Percentiles rank a stretch among this genome's conserved stretches.
These are phyloP conservation scores for Litsea cubeba DNA, from an alignment of 164 flowering plant species.

Conservation along the genomic window DNA sequence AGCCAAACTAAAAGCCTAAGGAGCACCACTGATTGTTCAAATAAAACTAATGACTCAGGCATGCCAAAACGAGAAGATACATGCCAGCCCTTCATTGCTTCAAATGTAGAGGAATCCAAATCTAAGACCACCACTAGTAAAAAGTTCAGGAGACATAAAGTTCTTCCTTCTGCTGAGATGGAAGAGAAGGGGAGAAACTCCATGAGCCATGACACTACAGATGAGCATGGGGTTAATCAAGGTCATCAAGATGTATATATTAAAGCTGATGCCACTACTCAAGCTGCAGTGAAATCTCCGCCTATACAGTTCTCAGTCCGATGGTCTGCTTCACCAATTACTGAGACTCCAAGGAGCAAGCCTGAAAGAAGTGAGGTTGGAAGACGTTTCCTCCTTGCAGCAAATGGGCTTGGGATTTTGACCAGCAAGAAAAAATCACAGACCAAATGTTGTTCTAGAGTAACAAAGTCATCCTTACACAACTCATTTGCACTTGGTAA, in stretches of 20 bases:
- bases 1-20: no score
- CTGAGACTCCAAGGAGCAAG: slow-evolving; percentile 12
- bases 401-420: slow-evolving; percentile 32
- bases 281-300: slow-evolving; percentile 17
- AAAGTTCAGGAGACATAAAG: neutral
- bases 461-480: slow-evolving; percentile 1
- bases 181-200: neutral
- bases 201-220: neutral
- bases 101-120: neutral
- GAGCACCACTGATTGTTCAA: no score
- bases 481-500: slow-evolving; percentile 12
- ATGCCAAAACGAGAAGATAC: neutral
- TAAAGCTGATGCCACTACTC: neutral
- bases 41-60: no score
- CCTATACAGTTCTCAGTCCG: neutral
- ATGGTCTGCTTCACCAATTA: neutral
- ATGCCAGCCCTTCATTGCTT: neutral
- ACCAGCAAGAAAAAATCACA: slow-evolving; percentile 19
- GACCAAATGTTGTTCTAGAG: slow-evolving; percentile 15
- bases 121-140: neutral
- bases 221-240: neutral
- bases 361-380: slow-evolving; percentile 35
- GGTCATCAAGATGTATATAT: neutral
- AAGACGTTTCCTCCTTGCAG: slow-evolving; percentile 39
- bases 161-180: neutral